Evolutionary conservation across 768 basidiomycete species (phyloP), one percentile per base, ranked within the genome.

Genomic region (Rhizopogon roseolus): DNA sequence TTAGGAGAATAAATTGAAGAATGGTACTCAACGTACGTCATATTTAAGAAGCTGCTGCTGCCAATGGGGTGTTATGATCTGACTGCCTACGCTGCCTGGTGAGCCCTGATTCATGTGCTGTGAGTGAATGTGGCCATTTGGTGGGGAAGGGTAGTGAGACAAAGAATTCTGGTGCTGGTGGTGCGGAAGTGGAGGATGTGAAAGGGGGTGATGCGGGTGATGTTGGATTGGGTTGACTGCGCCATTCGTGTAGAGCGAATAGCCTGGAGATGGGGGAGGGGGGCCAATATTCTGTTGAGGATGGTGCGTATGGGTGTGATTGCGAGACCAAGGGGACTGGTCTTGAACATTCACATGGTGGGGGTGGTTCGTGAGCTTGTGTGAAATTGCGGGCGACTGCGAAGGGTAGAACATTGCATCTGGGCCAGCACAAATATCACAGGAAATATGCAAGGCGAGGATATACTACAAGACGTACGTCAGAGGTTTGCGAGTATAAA

Each of bases 11-110:
- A 48, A 55, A 53, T 59, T 40, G 40, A 51, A 8, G 36, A 9
- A 9, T 7, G 14, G 32, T 36, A 19, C 14, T 48, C 25, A 54
- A 82, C 88, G 63, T 68, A 93, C 94, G 77, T 96, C 93, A 67
- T 85, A 94, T 69, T 93, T 92, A 65, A 94, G 76, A 60, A 97
- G 72, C 74, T 97, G 94, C 65, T 94, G 86, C 66, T 95, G 92
- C 94, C 94, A 97, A 57, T 93, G 90, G 10, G 84, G 81, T 17
- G 83, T 84, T 62, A 92, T 83, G 60, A 86, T 79, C 70, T 85
- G 85, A 50, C 80, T 77, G 11, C 69, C 66, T 29, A 71, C 70
- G 39, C 75, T 76, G 8, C 77, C 81, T 27, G 85, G 85, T 0
- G 85, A 86, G 9, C 76, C 81, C 57, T 81, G 78, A 3, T 76